These are phyloP conservation scores for Psophocarpus tetragonolobus DNA, from an alignment of 306 rosid species.

Conservation along the genomic window DNA sequence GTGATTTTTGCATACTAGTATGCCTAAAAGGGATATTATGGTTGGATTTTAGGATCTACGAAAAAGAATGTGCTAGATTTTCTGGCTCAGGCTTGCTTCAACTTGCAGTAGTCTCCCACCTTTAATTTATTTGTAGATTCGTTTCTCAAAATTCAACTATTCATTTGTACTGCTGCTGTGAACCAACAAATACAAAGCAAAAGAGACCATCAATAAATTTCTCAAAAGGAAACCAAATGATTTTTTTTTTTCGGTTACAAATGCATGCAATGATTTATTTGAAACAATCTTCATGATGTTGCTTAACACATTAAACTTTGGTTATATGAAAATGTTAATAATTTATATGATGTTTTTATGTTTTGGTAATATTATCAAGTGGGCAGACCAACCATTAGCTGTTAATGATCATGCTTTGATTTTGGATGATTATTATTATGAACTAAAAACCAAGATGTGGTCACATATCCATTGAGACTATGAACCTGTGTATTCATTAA, in stretches of 20 bases:
- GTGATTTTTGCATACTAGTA: neutral
- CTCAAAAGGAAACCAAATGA: neutral
- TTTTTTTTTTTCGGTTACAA: neutral
- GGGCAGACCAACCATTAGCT: constrained; percentile 10
- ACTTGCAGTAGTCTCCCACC: neutral
- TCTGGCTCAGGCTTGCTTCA: neutral
- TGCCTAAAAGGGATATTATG: neutral
- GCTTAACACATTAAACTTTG: constrained; percentile 6
- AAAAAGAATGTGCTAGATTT: neutral
- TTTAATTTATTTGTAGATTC: neutral
- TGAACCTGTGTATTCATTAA: constrained; percentile 14
- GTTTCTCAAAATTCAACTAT: neutral
- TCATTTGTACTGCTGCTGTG: neutral
- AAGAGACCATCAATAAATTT: constrained; percentile 2
- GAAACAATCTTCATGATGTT: neutral
- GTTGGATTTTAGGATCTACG: constrained; percentile 12
- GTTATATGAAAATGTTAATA: neutral
- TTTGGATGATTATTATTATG: neutral
- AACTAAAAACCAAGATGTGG: no score
- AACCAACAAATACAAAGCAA: neutral
- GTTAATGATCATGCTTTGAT: constrained; percentile 16
- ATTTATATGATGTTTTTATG: neutral
- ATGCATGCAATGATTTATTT: neutral
- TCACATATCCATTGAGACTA: constrained; percentile 13
- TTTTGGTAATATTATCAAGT: constrained; percentile 1